phyloP scores from a whole-genome alignment of 2,329 filamentous ascomycete species.

The Venturia carpophila region DNA sequence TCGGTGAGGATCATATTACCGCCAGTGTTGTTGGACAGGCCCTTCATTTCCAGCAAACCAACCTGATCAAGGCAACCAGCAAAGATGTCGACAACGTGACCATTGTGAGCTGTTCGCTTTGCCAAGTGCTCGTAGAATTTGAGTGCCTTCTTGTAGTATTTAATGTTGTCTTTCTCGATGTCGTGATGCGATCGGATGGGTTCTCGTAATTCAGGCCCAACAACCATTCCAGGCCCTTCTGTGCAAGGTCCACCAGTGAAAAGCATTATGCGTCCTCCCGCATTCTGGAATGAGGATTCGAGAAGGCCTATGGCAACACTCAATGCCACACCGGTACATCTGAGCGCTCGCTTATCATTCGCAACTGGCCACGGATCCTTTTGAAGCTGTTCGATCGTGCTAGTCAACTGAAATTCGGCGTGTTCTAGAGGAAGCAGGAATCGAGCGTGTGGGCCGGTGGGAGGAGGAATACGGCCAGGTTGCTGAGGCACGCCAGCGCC shows the following conservation, averaged over 20 bases:
- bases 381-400: slow-evolving; percentile 88
- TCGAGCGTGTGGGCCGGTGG: slow-evolving; percentile 73
- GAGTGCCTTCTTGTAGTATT: slow-evolving; percentile 98
- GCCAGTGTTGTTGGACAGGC: slow-evolving; percentile 88
- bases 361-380: slow-evolving; percentile 97
- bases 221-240: slow-evolving; percentile 93
- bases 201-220: slow-evolving; percentile 89
- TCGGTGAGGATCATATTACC: slow-evolving; percentile 98
- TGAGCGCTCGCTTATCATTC: slow-evolving; percentile 79
- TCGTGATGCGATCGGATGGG: slow-evolving; percentile 97
- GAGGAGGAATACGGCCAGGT: slow-evolving; percentile 64
- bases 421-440: slow-evolving; percentile 93
- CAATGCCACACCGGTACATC: slow-evolving; percentile 92
- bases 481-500: slow-evolving; percentile 51
- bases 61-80: slow-evolving; percentile 96
- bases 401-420: slow-evolving; percentile 95
- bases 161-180: slow-evolving; percentile 97
- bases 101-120: slow-evolving; percentile 91
- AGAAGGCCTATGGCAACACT: slow-evolving; percentile 89
- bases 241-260: slow-evolving; percentile 93
- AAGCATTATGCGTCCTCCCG: slow-evolving; percentile 91
- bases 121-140: slow-evolving; percentile 94
- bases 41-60: slow-evolving; percentile 96
- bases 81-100: slow-evolving; percentile 96
- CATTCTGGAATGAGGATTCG: slow-evolving; percentile 92